Evolutionary conservation across 2,329 filamentous ascomycete species (phyloP).

Genomic region (Zopfia rhizophila): DNA sequence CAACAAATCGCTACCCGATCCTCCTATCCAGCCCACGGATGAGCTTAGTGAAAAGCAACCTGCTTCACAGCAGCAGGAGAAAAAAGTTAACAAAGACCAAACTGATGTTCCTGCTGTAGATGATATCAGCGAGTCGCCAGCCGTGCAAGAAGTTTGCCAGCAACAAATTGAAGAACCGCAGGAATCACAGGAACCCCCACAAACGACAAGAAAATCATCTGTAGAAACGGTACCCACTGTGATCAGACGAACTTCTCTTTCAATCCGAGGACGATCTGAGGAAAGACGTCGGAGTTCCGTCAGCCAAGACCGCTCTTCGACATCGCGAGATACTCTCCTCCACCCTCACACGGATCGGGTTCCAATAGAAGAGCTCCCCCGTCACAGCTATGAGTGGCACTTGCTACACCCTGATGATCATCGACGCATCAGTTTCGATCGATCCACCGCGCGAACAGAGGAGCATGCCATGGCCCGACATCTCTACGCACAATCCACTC

Average conservation of each 20-base stretch:
- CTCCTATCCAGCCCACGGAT: slow-evolving; percentile 21
- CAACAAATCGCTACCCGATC: slow-evolving; percentile 35
- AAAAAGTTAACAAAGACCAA: too few relatives aligned
- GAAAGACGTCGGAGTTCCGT: slow-evolving; percentile 40
- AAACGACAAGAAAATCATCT: not conserved
- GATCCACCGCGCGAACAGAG: slow-evolving; percentile 50
- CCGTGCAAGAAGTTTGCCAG: too few relatives aligned
- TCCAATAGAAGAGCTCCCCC: slow-evolving; percentile 42
- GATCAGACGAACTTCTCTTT: slow-evolving; percentile 36
- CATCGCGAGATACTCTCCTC: slow-evolving; percentile 34
- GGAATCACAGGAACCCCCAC: not conserved
- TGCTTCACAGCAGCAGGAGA: slow-evolving; percentile 15
- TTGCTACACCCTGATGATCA: slow-evolving; percentile 41
- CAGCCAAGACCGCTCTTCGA: slow-evolving; percentile 42
- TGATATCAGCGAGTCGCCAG: too few relatives aligned
- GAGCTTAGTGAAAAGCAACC: slow-evolving; percentile 30
- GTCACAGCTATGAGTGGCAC: slow-evolving; percentile 43
- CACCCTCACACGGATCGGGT: slow-evolving; percentile 37
- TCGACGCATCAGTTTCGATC: slow-evolving; percentile 50
- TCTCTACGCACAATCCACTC: slow-evolving; percentile 61
- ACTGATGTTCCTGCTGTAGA: too few relatives aligned
- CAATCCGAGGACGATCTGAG: slow-evolving; percentile 39
- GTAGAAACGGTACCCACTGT: slow-evolving; percentile 21
- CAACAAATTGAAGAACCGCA: too few relatives aligned
- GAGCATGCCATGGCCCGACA: slow-evolving; percentile 55